phyloP scores from a whole-genome alignment of 768 basidiomycete species.

The Cytidiella melzeri region DNA sequence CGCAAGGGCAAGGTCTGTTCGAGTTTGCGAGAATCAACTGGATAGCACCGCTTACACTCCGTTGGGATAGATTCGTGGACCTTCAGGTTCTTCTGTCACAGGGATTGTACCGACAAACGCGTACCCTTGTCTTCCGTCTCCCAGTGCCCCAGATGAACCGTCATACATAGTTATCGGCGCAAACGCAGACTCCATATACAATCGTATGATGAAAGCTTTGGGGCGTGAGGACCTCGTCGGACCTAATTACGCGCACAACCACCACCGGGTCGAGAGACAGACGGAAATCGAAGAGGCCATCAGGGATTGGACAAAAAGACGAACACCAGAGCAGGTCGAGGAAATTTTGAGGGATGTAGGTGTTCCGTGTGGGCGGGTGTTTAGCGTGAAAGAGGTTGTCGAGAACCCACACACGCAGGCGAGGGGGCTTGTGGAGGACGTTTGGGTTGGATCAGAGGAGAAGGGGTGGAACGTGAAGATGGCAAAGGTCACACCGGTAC shows the following conservation, averaged over 20 bases:
- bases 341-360: slow-evolving; percentile 42
- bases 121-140: slow-evolving; percentile 55
- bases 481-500: slow-evolving; percentile 55
- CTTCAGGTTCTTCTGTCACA: slow-evolving; percentile 69
- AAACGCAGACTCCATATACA: slow-evolving; percentile 67
- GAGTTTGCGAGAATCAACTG: background rate
- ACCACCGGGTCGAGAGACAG: slow-evolving; percentile 36
- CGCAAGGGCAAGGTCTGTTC: slow-evolving; percentile 54
- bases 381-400: slow-evolving; percentile 56
- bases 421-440: slow-evolving; percentile 53
- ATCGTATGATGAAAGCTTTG: slow-evolving; percentile 56
- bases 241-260: slow-evolving; percentile 39
- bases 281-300: slow-evolving; percentile 57
- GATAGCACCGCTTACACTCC: background rate
- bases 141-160: slow-evolving; percentile 33
- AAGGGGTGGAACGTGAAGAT: slow-evolving; percentile 61
- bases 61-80: slow-evolving; percentile 48
- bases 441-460: slow-evolving; percentile 38
- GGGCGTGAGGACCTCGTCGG: slow-evolving; percentile 55
- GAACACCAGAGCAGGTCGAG: slow-evolving; percentile 48
- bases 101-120: slow-evolving; percentile 75
- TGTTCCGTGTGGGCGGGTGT: slow-evolving; percentile 61
- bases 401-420: slow-evolving; percentile 50
- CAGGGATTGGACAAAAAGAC: slow-evolving; percentile 47
- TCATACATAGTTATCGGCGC: slow-evolving; percentile 67